Evolutionary conservation across 306 rosid species (phyloP).

Genomic region (Potentilla sterilis): DNA sequence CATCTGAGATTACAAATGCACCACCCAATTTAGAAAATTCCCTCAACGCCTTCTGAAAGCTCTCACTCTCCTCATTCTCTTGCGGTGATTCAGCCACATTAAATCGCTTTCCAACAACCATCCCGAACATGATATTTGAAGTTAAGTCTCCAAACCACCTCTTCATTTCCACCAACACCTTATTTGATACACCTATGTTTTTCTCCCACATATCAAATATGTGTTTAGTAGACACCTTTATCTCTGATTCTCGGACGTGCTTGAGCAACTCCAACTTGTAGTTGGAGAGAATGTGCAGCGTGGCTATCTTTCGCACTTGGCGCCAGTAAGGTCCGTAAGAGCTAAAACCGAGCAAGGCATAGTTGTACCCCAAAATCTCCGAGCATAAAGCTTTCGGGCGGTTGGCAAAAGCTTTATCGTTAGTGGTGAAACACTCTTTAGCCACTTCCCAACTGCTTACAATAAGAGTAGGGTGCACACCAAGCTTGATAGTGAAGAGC

Average conservation of each 20-base stretch:
- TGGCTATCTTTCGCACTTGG: not conserved
- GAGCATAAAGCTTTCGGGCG: not conserved
- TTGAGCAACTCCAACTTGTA: conserved; percentile 11
- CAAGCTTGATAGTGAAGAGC: not conserved
- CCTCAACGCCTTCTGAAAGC: not conserved
- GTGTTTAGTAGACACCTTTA: conserved; percentile 1
- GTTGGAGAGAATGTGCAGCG: conserved; percentile 11
- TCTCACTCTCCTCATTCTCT: not conserved
- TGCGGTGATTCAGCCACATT: not conserved
- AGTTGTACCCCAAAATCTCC: not conserved
- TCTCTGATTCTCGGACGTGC: conserved; percentile 9
- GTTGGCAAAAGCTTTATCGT: not conserved
- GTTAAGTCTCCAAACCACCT: conserved; percentile 14
- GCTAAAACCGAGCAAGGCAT: not conserved
- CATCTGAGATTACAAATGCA: too few relatives aligned
- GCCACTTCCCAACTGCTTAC: not conserved
- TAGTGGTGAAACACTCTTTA: not conserved
- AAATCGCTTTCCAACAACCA: conserved; percentile 12
- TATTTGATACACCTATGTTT: not conserved
- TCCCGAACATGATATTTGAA: conserved; percentile 3
- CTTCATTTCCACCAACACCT: conserved; percentile 13
- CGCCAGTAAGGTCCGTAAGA: not conserved
- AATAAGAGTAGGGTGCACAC: not conserved
- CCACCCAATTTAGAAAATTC: not conserved
- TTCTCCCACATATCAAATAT: not conserved